Percentiles rank a stretch among this genome's conserved stretches.
Conservation (phyloP, 2,329 filamentous ascomycete species). For the Pseudocercospora cruenta region DNA sequence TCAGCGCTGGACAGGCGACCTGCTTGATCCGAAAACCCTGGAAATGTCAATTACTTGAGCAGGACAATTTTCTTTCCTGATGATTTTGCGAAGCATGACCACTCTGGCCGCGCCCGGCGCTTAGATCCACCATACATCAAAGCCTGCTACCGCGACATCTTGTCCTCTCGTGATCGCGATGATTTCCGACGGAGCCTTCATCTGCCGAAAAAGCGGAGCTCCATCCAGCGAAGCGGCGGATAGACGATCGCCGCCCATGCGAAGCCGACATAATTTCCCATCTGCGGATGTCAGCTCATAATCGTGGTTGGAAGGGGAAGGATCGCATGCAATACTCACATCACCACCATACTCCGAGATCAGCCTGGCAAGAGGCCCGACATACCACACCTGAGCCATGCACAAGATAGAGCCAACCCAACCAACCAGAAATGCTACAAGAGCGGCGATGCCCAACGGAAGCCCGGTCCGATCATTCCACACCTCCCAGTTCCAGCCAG, state of each 20-base stretch:
- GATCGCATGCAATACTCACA: constrained; percentile 43
- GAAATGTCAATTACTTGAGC: too few species aligned
- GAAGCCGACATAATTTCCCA: constrained; percentile 65
- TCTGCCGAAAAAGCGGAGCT: constrained; percentile 55
- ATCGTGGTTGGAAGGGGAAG: neutral
- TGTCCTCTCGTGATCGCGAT: fast-evolving
- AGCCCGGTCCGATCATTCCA: constrained; percentile 65
- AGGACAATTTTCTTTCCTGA: too few species aligned
- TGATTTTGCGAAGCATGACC: neutral
- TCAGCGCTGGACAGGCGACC: too few species aligned
- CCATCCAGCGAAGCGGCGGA: constrained; percentile 56
- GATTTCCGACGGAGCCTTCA: constrained; percentile 33
- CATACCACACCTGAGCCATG: constrained; percentile 73
- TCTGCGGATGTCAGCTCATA: constrained; percentile 36
- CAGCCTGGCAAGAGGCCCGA: constrained; percentile 62
- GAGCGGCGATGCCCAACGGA: constrained; percentile 64
- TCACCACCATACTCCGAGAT: constrained; percentile 63
- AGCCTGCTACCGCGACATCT: neutral
- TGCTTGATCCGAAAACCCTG: too few species aligned
- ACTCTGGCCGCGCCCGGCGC: neutral
- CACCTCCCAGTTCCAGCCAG: constrained; percentile 61
- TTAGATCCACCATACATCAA: neutral
- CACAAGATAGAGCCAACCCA: constrained; percentile 68
- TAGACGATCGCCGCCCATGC: constrained; percentile 62
- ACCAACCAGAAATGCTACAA: constrained; percentile 64